Base-by-base conservation (phyloP, 1,139 yeast genomes). In the Citeromyces hawaiiensis region DNA sequence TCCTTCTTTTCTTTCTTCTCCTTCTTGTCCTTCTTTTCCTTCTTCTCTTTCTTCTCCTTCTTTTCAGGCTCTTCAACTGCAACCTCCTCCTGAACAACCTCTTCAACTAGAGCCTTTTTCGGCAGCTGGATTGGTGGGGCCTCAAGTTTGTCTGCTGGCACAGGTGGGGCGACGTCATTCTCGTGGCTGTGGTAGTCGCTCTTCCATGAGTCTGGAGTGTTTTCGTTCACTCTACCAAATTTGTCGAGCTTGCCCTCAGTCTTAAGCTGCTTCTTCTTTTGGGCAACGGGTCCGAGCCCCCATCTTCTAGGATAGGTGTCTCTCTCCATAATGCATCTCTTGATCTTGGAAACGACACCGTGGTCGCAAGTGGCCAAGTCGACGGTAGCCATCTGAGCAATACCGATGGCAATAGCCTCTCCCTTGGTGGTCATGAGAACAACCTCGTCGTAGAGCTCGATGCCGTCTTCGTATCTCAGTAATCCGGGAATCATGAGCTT, bases 251-350 rank as follows among this genome's bases (percentile, higher is more conserved):
- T 91, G 55, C 98, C 98, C 51, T 85, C 96, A 42, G 94, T 83
- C 75, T 88, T 91, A 72, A 91, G 70, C 69, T 88, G 95, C 74
- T 91, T 91, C 83, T 91, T 91, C 81, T 86, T 87, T 66, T 85
- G 88, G 47, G 98, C 98, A 59, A 88, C 86, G 55, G 98, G 98
- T 53, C 98, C 98, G 55, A 91, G 70, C 47, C 98, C 98, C 98
- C 98, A 91, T 75, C 97, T 82, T 75, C 98, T 83, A 66, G 98
- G 98, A 64, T 91, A 91, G 42, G 94, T 77, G 63, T 91, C 98
- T 70, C 98, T 82, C 70, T 91, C 98, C 98, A 91, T 91, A 54
- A 91, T 91, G 70, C 97, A 88, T 70, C 98, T 85, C 76, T 91
- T 91, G 58, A 91, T 94, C 70, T 86, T 87, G 50, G 98, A 96